A percentile compares a stretch with the other conserved stretches of the same genome.
Evolutionary conservation across 495 filamentous ascomycete species (phyloP).

Genomic region (Pyrenula massariospora): DNA sequence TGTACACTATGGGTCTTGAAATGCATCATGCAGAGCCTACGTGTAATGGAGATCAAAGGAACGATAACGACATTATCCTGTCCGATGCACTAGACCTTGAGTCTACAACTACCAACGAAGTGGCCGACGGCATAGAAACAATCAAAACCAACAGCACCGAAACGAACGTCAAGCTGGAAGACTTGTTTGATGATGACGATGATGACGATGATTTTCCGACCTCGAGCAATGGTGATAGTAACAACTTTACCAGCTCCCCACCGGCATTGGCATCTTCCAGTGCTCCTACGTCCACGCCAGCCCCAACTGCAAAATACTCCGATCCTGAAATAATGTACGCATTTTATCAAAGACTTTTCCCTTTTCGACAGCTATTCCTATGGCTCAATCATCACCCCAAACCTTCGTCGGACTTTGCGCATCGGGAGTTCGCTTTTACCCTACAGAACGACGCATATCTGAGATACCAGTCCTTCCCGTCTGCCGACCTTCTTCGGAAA

Average conservation of each 20-base stretch:
- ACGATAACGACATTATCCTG: constrained; percentile 18
- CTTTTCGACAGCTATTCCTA: constrained; percentile 89
- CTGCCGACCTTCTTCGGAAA: constrained; percentile 83
- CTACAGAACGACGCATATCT: constrained; percentile 81
- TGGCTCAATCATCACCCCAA: constrained; percentile 92
- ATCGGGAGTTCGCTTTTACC: constrained; percentile 92
- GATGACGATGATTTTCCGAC: constrained; percentile 68
- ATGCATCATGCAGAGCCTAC: constrained; percentile 1
- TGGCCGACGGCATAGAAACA: neutral
- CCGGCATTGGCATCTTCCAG: constrained; percentile 15
- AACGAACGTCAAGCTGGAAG: constrained; percentile 58
- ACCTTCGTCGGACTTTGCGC: constrained; percentile 76
- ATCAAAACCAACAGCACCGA: constrained; percentile 10
- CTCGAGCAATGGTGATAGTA: constrained; percentile 32
- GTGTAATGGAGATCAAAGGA: constrained; percentile 1
- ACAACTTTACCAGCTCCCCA: constrained; percentile 30
- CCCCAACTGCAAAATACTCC: constrained; percentile 28
- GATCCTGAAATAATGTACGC: constrained; percentile 75
- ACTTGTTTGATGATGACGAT: constrained; percentile 69
- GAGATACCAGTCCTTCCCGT: constrained; percentile 82
- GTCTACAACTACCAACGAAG: neutral
- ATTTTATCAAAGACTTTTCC: constrained; percentile 94
- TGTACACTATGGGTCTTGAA: neutral
- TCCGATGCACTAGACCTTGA: neutral
- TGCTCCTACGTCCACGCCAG: neutral